Evolutionary conservation across 2,329 filamentous ascomycete genomes (phyloP).

Genomic region (Tricladium varicosporioides): DNA sequence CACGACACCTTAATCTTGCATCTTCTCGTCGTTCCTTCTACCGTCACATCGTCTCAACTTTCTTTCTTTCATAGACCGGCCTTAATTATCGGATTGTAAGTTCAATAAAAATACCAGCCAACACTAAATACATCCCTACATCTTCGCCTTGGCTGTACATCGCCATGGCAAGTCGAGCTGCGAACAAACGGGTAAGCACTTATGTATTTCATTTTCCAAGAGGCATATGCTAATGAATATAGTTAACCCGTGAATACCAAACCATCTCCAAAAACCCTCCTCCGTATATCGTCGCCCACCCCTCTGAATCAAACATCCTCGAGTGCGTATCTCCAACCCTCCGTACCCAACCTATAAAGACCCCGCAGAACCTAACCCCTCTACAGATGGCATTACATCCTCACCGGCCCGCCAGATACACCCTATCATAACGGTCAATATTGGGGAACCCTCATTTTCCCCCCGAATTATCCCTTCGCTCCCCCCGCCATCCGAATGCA

Average conservation of each 20-base stretch:
- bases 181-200: conserved; percentile 63
- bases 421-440: conserved; percentile 95
- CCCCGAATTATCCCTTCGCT: conserved; percentile 93
- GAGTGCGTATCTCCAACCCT: conserved; percentile 55
- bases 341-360: neutral
- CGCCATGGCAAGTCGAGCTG: conserved; percentile 67
- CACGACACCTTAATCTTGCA: neutral
- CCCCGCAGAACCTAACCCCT: conserved; percentile 12
- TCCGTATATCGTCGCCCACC: conserved; percentile 85
- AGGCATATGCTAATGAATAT: conserved; percentile 40
- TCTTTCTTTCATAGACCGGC: conserved; percentile 6
- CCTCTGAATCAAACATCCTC: conserved; percentile 86
- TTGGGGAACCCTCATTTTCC: conserved; percentile 96
- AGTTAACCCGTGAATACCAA: conserved; percentile 64
- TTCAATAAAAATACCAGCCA: neutral
- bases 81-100: neutral
- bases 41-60: conserved; percentile 31
- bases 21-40: conserved; percentile 19
- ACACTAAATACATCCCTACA: too few relatives aligned
- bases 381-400: conserved; percentile 84
- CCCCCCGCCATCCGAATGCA: conserved; percentile 99
- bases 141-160: conserved; percentile 16
- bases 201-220: conserved; percentile 20
- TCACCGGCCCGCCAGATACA: conserved; percentile 90
- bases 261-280: conserved; percentile 73